Conservation (phyloP, 2,329 filamentous ascomycete species). For the Scopulariopsis brevicaulis region DNA sequence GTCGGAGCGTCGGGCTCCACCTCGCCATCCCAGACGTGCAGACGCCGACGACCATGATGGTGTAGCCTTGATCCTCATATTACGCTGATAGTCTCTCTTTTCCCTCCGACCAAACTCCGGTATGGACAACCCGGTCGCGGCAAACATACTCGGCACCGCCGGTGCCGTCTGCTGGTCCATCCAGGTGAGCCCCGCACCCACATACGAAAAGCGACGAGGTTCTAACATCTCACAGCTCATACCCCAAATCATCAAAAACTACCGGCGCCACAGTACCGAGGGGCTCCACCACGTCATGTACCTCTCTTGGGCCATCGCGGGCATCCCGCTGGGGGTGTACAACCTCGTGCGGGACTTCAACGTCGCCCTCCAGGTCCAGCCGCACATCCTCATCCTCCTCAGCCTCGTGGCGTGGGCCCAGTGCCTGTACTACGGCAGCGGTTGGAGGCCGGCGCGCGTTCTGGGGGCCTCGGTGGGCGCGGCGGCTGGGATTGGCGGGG, state of each 20-base stretch:
- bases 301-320: conserved; percentile 11
- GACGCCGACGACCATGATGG: not conserved
- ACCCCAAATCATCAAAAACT: conserved; percentile 11
- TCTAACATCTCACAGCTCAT: conserved; percentile 6
- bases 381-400: conserved; percentile 18
- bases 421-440: conserved; percentile 16
- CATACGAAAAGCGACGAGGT: not conserved
- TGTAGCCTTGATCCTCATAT: not conserved
- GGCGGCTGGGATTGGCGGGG: not conserved
- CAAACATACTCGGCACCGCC: conserved; percentile 10
- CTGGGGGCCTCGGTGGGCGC: not conserved
- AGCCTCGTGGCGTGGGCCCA: conserved; percentile 19
- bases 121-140: conserved; percentile 9
- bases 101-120: not conserved
- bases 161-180: conserved; percentile 10
- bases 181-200: conserved; percentile 5
- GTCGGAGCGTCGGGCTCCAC: no score
- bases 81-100: not conserved
- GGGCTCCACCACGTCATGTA: conserved; percentile 8
- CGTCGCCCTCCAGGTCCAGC: conserved; percentile 18
- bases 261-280: conserved; percentile 8
- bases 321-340: conserved; percentile 13
- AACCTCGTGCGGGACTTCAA: conserved; percentile 18
- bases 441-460: conserved; percentile 4
- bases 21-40: not conserved